Evolutionary conservation across 768 basidiomycete species (phyloP), one percentile per base, ranked within the genome.

Genomic region (Phlegmacium glaucopus): DNA sequence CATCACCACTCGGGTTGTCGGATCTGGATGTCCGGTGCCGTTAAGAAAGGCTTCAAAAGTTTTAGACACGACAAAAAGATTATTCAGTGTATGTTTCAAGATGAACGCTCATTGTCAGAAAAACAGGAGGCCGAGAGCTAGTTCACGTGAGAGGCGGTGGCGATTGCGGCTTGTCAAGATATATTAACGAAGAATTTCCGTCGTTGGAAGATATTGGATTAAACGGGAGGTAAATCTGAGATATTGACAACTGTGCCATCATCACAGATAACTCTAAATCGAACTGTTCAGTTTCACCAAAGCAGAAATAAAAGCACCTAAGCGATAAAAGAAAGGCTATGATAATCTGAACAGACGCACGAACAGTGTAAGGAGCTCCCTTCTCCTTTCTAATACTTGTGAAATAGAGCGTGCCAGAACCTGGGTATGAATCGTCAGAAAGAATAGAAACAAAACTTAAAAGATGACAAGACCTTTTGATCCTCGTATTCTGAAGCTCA

Each of bases 321-420:
- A 27, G 22, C 26, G 10, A 28, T 18, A 37, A 16, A 13, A 27
- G 18, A 18, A 38, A 44, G 39, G 16, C 16, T n/a, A 45, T 18
- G 27, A 32, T 32, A 13, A 46, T 42, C 9, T 42, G n/a, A n/a
- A 10, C 12, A 17, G 5, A 76, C 84, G 51, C 62, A 91, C 87
- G 59, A 4, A 84, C 82, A 28, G 76, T 80, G 61, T 87, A 90
- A 1, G 77, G 77, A 34, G 76, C 67, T 8, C 86, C 87, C 58
- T 89, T 90, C 12, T 75, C 79, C 67, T 80, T 84, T 36, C 89
- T 76, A 47, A 91, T 84, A 61, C 87, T 90, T 2, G 88, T 90
- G 61, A 90, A 91, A 59, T 91, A 90, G 2, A 90, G 62, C 13
- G 87, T 91, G 6, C 89, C 89, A 15, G 80, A 72, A 16, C 78